Evolutionary conservation across 176 grass and related monocot genomes (phyloP).

Genomic region (maize (Zea mays)): DNA sequence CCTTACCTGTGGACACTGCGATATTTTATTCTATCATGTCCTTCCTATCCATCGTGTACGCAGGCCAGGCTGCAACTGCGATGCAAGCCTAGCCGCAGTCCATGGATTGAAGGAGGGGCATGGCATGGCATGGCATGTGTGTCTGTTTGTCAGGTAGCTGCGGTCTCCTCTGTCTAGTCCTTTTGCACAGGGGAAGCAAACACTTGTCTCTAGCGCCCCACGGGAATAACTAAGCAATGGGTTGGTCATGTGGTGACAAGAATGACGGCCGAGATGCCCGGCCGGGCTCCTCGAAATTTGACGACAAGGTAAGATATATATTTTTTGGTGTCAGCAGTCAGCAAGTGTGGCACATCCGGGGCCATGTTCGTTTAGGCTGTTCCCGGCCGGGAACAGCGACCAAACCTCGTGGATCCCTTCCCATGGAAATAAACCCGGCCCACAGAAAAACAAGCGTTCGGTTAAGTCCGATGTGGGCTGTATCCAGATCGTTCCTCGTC

Average conservation of each 20-base stretch:
- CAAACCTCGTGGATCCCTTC: too few relatives aligned
- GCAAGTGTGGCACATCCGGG: not conserved
- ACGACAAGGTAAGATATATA: slow-evolving; percentile 14
- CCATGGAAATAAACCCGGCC: too few relatives aligned
- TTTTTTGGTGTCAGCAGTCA: not conserved
- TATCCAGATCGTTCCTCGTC: too few relatives aligned
- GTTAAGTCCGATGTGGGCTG: too few relatives aligned
- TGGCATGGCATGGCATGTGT: slow-evolving; percentile 29
- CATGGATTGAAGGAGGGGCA: not conserved
- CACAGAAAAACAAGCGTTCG: too few relatives aligned
- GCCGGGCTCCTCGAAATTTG: slow-evolving; percentile 5
- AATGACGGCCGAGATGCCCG: slow-evolving; percentile 22
- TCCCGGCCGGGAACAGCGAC: too few relatives aligned
- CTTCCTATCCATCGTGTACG: not conserved
- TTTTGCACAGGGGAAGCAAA: slow-evolving; percentile 33
- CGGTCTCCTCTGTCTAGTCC: slow-evolving; percentile 49
- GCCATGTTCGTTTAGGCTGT: too few relatives aligned
- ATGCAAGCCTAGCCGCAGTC: not conserved
- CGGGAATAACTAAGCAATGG: slow-evolving; percentile 13
- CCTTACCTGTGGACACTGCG: too few relatives aligned
- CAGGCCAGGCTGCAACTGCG: slow-evolving; percentile 8
- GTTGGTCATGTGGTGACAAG: slow-evolving; percentile 44
- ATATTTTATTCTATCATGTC: slow-evolving; percentile 27
- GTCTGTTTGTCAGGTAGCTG: slow-evolving; percentile 47
- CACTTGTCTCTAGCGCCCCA: slow-evolving; percentile 44